Base-by-base conservation (phyloP, 495 filamentous ascomycete species). In the Glarea lozoyensis region DNA sequence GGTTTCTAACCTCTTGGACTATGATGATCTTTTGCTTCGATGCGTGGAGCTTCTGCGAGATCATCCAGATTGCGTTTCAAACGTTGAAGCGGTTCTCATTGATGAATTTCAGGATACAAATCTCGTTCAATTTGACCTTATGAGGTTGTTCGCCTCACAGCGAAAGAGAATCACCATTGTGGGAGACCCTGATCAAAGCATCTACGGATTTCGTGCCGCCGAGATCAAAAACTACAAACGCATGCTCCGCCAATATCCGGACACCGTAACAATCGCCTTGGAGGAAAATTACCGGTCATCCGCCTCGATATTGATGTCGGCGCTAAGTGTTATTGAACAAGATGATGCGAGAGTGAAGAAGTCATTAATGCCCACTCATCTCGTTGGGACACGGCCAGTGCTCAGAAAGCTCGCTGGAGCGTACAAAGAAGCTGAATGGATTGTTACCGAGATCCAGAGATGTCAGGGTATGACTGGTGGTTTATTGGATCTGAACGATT, bases 51-150 rank as follows among this genome's bases (percentile, higher is more conserved):
- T 99, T 9, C 75, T 99, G 12, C 72, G 75, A 35, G 64, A 73
- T 37, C 74, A 84, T 46, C 90, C 88, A 1, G 66, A 79, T n/a
- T 97, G 88, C 54, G 89, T 95, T 2, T 81, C 80, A 3, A 95
- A 94, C 57, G 78, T 99, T 13, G 80, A 96, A 57, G 80, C 86
- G 0, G 88, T 99, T 1, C 66, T 99, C 31, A 92, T 99, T 49
- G 93, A 99, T 54, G 93, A 99, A 54, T 99, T 94, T 49, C 93
- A 99, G 58, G 93, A 99, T 57, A 99, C 93, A 1, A 99, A 99
- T 50, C 67, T 82, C 13, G 80, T 95, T 5, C 93, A 99, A 60
- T 99, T 93, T 52, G 87, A 97, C 39, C 63, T 99, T 35, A 96
- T 96, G 89, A 81, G 78, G 37, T 73, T 94, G 4, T 83, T 99